Base-by-base conservation (phyloP, 2,329 filamentous ascomycete genomes). In the Colletotrichum camelliae region DNA sequence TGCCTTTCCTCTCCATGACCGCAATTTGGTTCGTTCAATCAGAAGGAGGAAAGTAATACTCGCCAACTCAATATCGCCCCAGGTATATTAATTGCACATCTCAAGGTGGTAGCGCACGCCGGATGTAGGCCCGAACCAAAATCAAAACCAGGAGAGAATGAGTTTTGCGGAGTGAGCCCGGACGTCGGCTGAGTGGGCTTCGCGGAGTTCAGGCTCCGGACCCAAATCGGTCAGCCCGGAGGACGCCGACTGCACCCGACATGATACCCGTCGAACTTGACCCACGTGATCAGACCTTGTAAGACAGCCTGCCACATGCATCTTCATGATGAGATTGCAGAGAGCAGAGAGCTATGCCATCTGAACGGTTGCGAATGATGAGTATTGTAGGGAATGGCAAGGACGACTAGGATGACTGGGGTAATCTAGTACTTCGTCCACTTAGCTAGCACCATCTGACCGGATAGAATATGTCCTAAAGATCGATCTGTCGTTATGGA, bases 151-250 rank as follows among this genome's bases (percentile, higher is more conserved):
- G 65, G 31, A 29, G 27, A 16, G 29, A 13, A 15, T 37, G 18
- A 35, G 18, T 13, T n/a, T 15, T 35, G 52, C 48, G 64, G 60
- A 65, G 48, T 16, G 21, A 15, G 15, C n/a, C 52, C 52, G 21
- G 58, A 33, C 48, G 29, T 60, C 58, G 64, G 48, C 18, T 21
- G 37, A 52, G 58, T 68, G 35, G 57, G 64, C 33, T 61, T 31
- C 16, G 7, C 74, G 74, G 74, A 76, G 58, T 57, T 31, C 43
- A 65, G 43, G 37, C 48, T 76, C 70, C 74, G 74, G 65, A 37
- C 65, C 65, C 8, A 24, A 74, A 73, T 27, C 18, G 43, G 73
- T 16, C 57, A 71, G 29, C 29, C 35, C 70, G 65, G 37, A 68
- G 10, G 21, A 33, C 7, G 33, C 29, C 16, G 35, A 21, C 7